Evolutionary conservation across 2,329 filamentous ascomycete genomes (phyloP).

Genomic region (Penicillium thymicola): DNA sequence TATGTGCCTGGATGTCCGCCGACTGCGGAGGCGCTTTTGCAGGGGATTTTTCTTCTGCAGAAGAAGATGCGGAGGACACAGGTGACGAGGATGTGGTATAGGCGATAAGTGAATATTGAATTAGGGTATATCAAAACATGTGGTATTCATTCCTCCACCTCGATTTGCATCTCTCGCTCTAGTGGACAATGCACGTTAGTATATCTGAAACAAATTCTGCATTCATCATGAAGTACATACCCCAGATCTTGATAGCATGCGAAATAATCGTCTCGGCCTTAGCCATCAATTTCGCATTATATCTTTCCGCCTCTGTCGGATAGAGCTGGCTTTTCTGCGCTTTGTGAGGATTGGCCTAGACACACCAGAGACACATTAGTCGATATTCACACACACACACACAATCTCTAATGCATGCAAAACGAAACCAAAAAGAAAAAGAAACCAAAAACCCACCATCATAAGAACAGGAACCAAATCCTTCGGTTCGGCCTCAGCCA

Average conservation of each 20-base stretch:
- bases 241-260: constrained; percentile 68
- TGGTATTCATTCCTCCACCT: constrained; percentile 32
- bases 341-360: constrained; percentile 65
- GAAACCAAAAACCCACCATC: constrained; percentile 52
- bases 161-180: constrained; percentile 39
- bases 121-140: background rate
- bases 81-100: constrained; percentile 54
- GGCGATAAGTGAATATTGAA: constrained; percentile 36
- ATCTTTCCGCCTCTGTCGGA: constrained; percentile 56
- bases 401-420: constrained; percentile 3
- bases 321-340: constrained; percentile 49
- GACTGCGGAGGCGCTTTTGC: constrained; percentile 52
- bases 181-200: constrained; percentile 6
- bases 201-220: background rate
- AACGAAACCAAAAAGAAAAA: background rate
- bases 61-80: constrained; percentile 64
- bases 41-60: constrained; percentile 70
- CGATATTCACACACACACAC: background rate
- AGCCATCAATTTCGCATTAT: constrained; percentile 60
- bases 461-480: constrained; percentile 70
- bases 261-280: constrained; percentile 68
- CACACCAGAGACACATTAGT: background rate
- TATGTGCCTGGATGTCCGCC: constrained; percentile 72
- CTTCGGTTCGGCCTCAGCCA: constrained; percentile 66
- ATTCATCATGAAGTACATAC: constrained; percentile 22